Evolutionary conservation across 2,329 filamentous ascomycete genomes (phyloP).

Genomic region (Trichoderma asperellum): DNA sequence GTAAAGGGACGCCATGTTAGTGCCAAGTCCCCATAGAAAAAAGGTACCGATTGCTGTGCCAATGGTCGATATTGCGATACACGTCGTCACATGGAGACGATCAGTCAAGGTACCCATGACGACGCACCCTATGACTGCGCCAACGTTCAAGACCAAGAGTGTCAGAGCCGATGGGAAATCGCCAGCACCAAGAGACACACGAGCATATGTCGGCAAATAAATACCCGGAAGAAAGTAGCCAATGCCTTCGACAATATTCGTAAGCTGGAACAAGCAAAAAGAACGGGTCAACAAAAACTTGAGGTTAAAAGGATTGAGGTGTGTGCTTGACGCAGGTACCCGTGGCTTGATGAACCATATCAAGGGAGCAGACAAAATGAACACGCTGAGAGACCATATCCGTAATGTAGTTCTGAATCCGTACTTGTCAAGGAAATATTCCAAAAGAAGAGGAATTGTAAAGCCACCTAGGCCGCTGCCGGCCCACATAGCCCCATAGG

Average conservation of each 20-base stretch:
- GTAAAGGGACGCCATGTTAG: slow-evolving; percentile 57
- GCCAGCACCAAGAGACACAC: slow-evolving; percentile 50
- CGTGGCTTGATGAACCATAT: slow-evolving; percentile 61
- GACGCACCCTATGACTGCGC: slow-evolving; percentile 61
- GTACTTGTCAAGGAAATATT: slow-evolving; percentile 53
- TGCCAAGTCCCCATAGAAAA: slow-evolving; percentile 64
- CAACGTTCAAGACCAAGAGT: slow-evolving; percentile 62
- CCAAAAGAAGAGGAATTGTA: slow-evolving; percentile 54
- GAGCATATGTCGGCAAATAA: slow-evolving; percentile 63
- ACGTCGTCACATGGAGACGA: slow-evolving; percentile 55
- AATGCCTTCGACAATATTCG: slow-evolving; percentile 61
- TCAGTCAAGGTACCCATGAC: slow-evolving; percentile 63
- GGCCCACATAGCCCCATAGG: slow-evolving; percentile 67
- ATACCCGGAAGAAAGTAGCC: slow-evolving; percentile 68
- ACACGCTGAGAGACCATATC: slow-evolving; percentile 55
- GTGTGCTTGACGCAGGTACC: slow-evolving; percentile 47
- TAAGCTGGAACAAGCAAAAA: slow-evolving; percentile 61
- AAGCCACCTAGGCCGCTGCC: slow-evolving; percentile 57
- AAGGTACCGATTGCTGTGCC: slow-evolving; percentile 61
- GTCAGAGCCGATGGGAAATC: slow-evolving; percentile 58
- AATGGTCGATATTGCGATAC: slow-evolving; percentile 60
- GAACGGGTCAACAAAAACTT: slow-evolving; percentile 57
- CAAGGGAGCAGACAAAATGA: slow-evolving; percentile 57
- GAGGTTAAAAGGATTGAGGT: slow-evolving; percentile 47
- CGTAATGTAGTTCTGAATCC: slow-evolving; percentile 59